Conservation (phyloP, 352 stramenopile genomes). For the Plasmopara muralis region DNA sequence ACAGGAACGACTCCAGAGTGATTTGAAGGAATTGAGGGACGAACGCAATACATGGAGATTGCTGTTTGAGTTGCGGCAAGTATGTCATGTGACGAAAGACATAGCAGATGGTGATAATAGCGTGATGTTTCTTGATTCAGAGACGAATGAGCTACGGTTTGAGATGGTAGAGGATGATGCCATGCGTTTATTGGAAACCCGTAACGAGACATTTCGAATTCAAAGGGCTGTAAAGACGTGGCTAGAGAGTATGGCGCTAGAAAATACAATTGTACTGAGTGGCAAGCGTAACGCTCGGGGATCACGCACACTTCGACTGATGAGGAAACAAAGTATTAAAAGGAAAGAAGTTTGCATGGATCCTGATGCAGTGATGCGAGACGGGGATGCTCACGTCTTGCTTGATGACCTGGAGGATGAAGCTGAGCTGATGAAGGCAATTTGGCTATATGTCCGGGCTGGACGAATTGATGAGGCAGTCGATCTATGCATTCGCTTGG, state of each 20-base stretch:
- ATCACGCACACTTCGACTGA: slow-evolving; percentile 55
- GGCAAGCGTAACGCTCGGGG: slow-evolving; percentile 45
- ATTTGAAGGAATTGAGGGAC: slow-evolving; percentile 61
- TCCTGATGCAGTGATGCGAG: slow-evolving; percentile 56
- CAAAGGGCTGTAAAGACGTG: slow-evolving; percentile 66
- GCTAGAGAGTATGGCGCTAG: slow-evolving; percentile 76
- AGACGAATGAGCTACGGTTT: slow-evolving; percentile 45
- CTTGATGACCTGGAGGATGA: slow-evolving; percentile 80
- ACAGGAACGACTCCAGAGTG: slow-evolving; percentile 32
- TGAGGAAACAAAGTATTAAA: slow-evolving; percentile 42
- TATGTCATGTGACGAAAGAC: slow-evolving; percentile 35
- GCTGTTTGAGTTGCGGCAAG: slow-evolving; percentile 61
- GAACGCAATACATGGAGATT: slow-evolving; percentile 83
- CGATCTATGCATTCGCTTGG: slow-evolving; percentile 64
- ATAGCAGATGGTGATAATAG: slow-evolving; percentile 24
- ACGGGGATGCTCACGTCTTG: slow-evolving; percentile 55
- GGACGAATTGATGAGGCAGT: slow-evolving; percentile 59
- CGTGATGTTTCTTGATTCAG: slow-evolving; percentile 34
- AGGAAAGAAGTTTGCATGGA: slow-evolving; percentile 46
- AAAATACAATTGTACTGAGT: slow-evolving; percentile 51
- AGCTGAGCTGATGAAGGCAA: slow-evolving; percentile 57
- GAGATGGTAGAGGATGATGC: slow-evolving; percentile 79
- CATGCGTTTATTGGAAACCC: slow-evolving; percentile 47
- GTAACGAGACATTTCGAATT: slow-evolving; percentile 61
- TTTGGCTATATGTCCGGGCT: slow-evolving; percentile 72